phyloP scores from a whole-genome alignment of 257 asterid species.

The Solanum acaule region DNA sequence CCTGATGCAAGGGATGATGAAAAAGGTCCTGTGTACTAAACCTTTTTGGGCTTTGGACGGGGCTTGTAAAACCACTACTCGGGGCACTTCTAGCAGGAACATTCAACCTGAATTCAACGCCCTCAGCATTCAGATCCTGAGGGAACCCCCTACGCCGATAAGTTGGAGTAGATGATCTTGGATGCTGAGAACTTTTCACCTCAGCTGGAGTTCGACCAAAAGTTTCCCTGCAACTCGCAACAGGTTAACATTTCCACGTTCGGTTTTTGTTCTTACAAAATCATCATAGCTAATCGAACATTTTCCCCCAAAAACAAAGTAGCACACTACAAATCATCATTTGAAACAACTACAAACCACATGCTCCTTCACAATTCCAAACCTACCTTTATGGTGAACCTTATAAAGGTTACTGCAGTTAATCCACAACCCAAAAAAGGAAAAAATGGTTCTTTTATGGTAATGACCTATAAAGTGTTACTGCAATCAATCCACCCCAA shows the following conservation, averaged over 20 bases:
- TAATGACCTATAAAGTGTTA: neutral
- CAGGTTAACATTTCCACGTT: neutral
- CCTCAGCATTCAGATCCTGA: slow-evolving; percentile 30
- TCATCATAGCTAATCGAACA: neutral
- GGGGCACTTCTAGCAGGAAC: slow-evolving; percentile 76
- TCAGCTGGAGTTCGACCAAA: slow-evolving; percentile 15
- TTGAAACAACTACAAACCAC: neutral
- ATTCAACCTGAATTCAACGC: slow-evolving; percentile 20
- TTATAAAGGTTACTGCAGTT: neutral
- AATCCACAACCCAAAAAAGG: neutral
- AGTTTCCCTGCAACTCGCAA: slow-evolving; percentile 21
- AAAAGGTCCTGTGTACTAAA: slow-evolving; percentile 38
- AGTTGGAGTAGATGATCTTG: slow-evolving; percentile 19
- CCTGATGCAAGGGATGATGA: slow-evolving; percentile 18
- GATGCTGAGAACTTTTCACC: slow-evolving; percentile 26
- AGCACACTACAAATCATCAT: neutral
- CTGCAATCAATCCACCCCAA: neutral
- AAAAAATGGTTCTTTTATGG: neutral
- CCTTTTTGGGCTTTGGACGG: slow-evolving; percentile 57
- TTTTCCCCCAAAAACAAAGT: neutral
- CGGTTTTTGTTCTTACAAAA: neutral
- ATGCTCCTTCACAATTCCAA: neutral
- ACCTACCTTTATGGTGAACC: neutral
- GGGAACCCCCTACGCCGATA: slow-evolving; percentile 40
- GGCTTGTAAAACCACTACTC: slow-evolving; percentile 58